Conservation (phyloP, 23 red algal genomes). For the Gracilariopsis chorda region DNA sequence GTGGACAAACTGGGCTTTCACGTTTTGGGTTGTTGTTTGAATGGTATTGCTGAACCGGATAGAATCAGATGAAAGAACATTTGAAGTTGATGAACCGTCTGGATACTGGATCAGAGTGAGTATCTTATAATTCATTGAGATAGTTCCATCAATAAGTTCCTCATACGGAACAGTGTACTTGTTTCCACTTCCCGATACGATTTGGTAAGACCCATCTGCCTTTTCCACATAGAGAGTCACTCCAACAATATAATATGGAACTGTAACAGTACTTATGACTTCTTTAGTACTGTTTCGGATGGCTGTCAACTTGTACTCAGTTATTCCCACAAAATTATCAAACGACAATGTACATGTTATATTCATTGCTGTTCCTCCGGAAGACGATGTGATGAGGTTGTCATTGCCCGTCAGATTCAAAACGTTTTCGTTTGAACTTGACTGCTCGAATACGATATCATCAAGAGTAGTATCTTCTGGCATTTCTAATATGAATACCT, state of each 20-base stretch:
- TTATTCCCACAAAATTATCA: slow-evolving; percentile 63
- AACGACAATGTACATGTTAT: slow-evolving; percentile 42
- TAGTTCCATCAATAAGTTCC: neutral
- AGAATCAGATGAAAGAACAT: neutral
- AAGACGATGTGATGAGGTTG: slow-evolving; percentile 38
- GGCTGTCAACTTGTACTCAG: slow-evolving; percentile 28
- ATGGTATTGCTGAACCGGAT: slow-evolving; percentile 13
- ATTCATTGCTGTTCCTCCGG: slow-evolving; percentile 2
- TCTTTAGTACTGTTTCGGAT: slow-evolving; percentile 13
- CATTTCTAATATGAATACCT: slow-evolving; percentile 30
- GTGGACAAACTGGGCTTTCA: slow-evolving; percentile 34
- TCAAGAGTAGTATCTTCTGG: neutral
- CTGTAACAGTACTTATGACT: neutral
- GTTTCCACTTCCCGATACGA: slow-evolving; percentile 47
- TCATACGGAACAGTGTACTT: slow-evolving; percentile 27
- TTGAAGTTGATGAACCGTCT: neutral
- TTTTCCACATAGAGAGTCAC: slow-evolving; percentile 37
- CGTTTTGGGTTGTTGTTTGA: neutral
- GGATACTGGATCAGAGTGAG: slow-evolving; percentile 45
- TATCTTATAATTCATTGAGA: neutral
- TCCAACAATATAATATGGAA: slow-evolving; percentile 44
- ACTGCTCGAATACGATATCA: slow-evolving; percentile 45
- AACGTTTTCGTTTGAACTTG: slow-evolving; percentile 41
- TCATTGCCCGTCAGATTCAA: slow-evolving; percentile 24
- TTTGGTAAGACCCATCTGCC: neutral